Evolutionary conservation across 2,329 filamentous ascomycete species (phyloP).

Genomic region (Xylaria hypoxylon): DNA sequence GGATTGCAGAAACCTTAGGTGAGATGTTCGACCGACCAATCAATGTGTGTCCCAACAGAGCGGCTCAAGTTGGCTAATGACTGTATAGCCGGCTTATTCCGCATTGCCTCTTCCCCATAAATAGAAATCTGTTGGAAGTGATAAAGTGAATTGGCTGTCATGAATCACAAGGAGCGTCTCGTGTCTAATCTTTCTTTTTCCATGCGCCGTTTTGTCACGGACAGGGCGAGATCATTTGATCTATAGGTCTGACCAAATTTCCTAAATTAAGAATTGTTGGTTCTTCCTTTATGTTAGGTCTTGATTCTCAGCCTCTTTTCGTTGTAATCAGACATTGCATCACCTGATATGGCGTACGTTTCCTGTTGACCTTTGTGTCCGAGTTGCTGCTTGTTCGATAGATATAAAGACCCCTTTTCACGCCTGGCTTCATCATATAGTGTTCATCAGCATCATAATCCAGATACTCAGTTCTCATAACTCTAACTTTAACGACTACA

Average conservation of each 20-base stretch:
- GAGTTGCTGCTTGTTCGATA: too few relatives aligned
- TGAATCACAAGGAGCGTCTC: not conserved
- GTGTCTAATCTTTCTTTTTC: not conserved
- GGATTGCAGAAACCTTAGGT: conserved; percentile 14
- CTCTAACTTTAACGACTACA: not conserved
- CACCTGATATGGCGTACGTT: not conserved
- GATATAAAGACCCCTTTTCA: conserved; percentile 15
- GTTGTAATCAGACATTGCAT: not conserved
- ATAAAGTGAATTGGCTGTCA: not conserved
- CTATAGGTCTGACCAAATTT: not conserved
- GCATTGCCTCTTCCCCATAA: conserved; percentile 1
- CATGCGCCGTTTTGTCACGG: not conserved
- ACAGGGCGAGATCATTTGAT: conserved; percentile 4
- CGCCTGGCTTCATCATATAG: not conserved
- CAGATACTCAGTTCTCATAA: not conserved
- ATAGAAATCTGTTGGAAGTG: conserved; percentile 6
- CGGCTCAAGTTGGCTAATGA: not conserved
- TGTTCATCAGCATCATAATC: not conserved
- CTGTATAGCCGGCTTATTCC: conserved; percentile 16
- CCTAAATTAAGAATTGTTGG: conserved; percentile 4
- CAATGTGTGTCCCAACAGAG: not conserved
- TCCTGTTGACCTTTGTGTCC: not conserved
- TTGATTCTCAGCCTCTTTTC: not conserved
- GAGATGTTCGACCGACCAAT: conserved; percentile 19
- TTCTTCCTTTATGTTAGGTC: not conserved